Base-by-base conservation (phyloP, 139 green algal genomes). In the Micractinium sp. region DNA sequence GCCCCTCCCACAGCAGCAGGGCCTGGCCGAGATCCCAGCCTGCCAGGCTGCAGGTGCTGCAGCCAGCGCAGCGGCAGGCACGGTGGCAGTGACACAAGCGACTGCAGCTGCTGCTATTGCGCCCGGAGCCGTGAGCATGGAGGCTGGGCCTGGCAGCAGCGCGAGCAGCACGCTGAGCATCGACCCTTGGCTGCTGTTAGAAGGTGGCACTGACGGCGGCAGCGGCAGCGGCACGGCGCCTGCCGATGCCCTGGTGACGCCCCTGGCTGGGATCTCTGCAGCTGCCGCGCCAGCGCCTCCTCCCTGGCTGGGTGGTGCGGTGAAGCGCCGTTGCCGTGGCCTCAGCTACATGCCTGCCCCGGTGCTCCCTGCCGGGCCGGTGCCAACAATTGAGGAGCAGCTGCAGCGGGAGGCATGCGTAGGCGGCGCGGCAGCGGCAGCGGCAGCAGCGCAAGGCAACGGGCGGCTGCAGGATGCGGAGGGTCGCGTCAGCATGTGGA, bases 161-260 rank as follows among this genome's bases (percentile, higher is more conserved):
- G 31, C 20, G 29, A 16, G 41, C 80, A 74, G 31, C 36, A 73
- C 7, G 7, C 56, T 77, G 22, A 77, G 38, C 63, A 13, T 79
- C 9, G 83, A 87, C 29, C 83, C 83, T 16, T 87, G 83, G 83
- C 83, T 87, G 66, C 35, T 87, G 14, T 18, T 87, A 36, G 38
- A 78, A 25, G 83, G 83, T 2, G 83, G 83, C 31, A 39, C 27
- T 3, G 63, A 61, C 0, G 80, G 53, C n/a, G 56, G 80, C 80
- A 53, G 80, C 19, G 53, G 53, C 53, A 31, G 15, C 31, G 56
- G 14, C 25, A 23, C 74, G 35, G 13, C 39, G 0, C 35, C 74
- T 22, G 74, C 33, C 19, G 71, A 77, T 38, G 71, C 38, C 38
- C 23, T 61, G 77, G 47, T 56, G 47, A 25, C 63, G 63, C n/a